Evolutionary conservation across 1,284 basidiomycete genomes (phyloP).

Genomic region (Wolfiporia cocos): DNA sequence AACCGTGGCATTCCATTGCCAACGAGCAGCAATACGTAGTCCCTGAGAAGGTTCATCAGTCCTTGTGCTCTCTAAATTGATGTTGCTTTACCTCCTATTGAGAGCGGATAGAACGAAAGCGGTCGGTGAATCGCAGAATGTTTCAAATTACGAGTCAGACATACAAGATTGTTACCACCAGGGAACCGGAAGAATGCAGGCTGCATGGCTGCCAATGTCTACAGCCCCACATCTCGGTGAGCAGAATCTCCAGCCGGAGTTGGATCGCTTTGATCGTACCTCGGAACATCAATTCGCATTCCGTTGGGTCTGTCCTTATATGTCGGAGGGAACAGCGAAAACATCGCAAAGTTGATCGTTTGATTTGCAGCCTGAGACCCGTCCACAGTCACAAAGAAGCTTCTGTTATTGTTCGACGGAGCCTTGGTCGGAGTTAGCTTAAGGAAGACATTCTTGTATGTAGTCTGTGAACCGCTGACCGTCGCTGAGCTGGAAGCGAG

Average conservation of each 20-base stretch:
- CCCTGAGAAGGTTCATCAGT: conserved; percentile 37
- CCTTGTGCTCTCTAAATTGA: conserved; percentile 3
- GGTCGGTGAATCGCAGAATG: not conserved
- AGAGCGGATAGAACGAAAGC: conserved; percentile 2
- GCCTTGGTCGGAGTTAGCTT: conserved; percentile 38
- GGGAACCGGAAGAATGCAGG: conserved; percentile 67
- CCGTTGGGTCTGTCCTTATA: conserved; percentile 61
- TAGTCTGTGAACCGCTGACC: conserved; percentile 38
- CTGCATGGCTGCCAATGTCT: conserved; percentile 51
- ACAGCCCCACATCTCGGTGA: conserved; percentile 2
- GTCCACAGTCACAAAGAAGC: conserved; percentile 49
- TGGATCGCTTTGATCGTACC: conserved; percentile 24
- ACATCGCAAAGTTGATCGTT: conserved; percentile 56
- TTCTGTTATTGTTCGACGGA: conserved; percentile 36
- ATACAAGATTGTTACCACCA: conserved; percentile 51
- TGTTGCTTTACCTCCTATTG: conserved; percentile 30
- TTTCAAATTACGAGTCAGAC: conserved; percentile 14
- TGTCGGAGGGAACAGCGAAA: conserved; percentile 70
- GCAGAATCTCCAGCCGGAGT: not conserved
- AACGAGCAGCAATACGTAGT: conserved; percentile 44
- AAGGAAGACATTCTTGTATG: conserved; percentile 48
- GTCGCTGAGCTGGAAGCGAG: conserved; percentile 37
- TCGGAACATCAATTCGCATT: conserved; percentile 58
- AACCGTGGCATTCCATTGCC: conserved; percentile 66
- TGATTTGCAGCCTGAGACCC: conserved; percentile 39